These are phyloP conservation scores for Detonula confervacea DNA, from an alignment of 352 stramenopile genomes.

Conservation along the genomic window DNA sequence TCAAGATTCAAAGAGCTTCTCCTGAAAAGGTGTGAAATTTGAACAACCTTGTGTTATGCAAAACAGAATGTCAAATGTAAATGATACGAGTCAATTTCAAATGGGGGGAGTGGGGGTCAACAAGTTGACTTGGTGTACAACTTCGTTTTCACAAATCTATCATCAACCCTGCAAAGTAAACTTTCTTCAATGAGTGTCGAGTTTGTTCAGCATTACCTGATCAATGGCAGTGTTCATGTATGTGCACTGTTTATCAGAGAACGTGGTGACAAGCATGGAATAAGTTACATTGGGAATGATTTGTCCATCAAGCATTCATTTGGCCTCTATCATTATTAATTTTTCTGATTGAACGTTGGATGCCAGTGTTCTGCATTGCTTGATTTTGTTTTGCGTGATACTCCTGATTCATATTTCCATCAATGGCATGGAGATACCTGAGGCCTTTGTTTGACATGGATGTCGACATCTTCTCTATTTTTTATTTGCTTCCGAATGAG, in stretches of 20 bases:
- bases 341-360: not conserved
- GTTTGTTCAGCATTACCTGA: conserved; percentile 10
- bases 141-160: too few species aligned
- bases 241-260: not conserved
- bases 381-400: not conserved
- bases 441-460: conserved; percentile 6
- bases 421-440: not conserved
- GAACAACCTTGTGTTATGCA: too few species aligned
- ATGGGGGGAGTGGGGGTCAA: too few species aligned
- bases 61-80: too few species aligned
- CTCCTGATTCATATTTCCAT: not conserved
- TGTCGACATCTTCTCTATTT: not conserved
- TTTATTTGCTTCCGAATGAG: not conserved
- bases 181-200: too few species aligned
- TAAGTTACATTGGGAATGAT: not conserved
- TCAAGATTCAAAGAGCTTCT: too few species aligned
- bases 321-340: not conserved
- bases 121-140: too few species aligned
- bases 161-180: too few species aligned
- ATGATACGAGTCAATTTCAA: too few species aligned
- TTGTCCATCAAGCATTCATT: not conserved
- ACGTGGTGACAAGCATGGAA: conserved; percentile 1
- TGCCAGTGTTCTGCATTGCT: not conserved
- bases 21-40: too few species aligned
- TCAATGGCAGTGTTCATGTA: conserved; percentile 3